These are phyloP conservation scores for Solanum arcanum DNA, from an alignment of 257 asterid genomes.

Conservation along the genomic window DNA sequence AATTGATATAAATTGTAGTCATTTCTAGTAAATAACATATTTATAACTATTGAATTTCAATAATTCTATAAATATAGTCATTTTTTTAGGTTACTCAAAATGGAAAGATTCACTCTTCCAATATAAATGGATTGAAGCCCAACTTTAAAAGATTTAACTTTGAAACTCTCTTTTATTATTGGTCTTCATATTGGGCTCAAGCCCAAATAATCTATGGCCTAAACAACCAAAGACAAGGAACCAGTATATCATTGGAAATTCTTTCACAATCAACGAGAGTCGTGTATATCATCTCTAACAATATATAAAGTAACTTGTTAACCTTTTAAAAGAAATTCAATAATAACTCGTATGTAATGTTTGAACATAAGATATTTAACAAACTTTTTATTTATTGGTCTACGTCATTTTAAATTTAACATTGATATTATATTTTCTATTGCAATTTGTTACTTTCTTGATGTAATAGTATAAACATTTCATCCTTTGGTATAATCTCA, in stretches of 20 bases:
- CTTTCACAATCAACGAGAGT: neutral
- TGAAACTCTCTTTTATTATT: neutral
- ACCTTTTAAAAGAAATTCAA: neutral
- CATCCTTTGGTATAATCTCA: neutral
- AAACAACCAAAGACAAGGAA: neutral
- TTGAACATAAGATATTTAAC: neutral
- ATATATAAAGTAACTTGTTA: neutral
- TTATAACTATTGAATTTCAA: too few species aligned
- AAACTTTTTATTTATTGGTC: neutral
- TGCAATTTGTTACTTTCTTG: neutral
- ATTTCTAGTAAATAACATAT: too few species aligned
- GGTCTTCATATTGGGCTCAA: neutral
- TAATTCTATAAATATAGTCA: too few species aligned
- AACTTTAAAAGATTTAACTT: neutral
- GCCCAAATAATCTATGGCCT: neutral
- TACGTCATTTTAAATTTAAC: neutral
- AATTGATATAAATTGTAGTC: too few species aligned
- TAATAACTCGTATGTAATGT: neutral
- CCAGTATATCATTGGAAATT: neutral
- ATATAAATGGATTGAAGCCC: neutral
- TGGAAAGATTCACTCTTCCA: neutral
- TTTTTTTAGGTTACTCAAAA: too few species aligned
- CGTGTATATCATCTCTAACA: neutral
- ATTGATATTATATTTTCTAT: neutral
- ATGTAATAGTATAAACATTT: neutral